Evolutionary conservation across 768 basidiomycete species (phyloP).

Genomic region (Agaricus subrufescens): DNA sequence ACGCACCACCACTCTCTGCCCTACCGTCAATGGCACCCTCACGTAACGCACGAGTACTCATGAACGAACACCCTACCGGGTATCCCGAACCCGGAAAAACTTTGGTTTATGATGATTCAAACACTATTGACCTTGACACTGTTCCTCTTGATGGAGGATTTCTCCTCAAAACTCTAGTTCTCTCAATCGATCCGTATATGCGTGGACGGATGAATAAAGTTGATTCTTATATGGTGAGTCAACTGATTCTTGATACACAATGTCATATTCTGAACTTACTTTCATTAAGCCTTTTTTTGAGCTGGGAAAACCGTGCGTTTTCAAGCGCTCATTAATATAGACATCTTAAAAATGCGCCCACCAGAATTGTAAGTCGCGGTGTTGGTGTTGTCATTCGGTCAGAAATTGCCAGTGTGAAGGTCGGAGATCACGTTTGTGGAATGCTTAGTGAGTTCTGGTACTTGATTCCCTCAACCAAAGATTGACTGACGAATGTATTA

Average conservation of each 20-base stretch:
- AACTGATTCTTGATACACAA: too few relatives aligned
- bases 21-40: too few relatives aligned
- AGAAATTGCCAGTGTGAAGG: constrained; percentile 25
- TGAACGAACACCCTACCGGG: constrained; percentile 11
- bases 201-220: constrained; percentile 33
- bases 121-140: constrained; percentile 46
- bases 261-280: background rate
- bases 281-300: constrained; percentile 7
- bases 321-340: background rate
- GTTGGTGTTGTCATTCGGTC: constrained; percentile 43
- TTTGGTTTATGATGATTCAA: constrained; percentile 35
- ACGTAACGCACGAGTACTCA: too few relatives aligned
- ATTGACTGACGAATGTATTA: background rate
- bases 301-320: constrained; percentile 31
- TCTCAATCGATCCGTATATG: constrained; percentile 42
- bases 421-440: constrained; percentile 39
- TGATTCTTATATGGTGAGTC: constrained; percentile 19
- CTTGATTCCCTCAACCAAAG: too few relatives aligned
- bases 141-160: constrained; percentile 40
- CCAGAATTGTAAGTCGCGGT: constrained; percentile 27
- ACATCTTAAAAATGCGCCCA: background rate
- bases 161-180: constrained; percentile 44
- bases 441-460: constrained; percentile 14
- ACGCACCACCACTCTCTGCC: too few relatives aligned
- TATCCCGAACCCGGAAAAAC: constrained; percentile 43